Percentiles rank a stretch among this genome's conserved stretches.
Conservation (phyloP, 202 grass and related monocot genomes). For the Zoysia matrella region DNA sequence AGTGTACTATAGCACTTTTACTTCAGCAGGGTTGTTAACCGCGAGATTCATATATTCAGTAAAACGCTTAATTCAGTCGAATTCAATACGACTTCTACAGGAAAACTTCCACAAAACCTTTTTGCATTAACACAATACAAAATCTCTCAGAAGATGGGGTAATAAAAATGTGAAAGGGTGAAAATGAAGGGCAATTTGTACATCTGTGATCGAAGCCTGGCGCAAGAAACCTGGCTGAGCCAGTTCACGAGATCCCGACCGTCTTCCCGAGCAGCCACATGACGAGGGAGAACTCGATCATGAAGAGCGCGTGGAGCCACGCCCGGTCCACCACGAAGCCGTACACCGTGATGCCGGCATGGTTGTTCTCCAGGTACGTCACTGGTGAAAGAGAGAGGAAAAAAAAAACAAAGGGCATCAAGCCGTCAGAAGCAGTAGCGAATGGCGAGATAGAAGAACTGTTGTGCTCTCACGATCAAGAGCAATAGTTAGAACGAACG, state of each 20-base stretch:
- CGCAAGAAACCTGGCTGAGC: neutral
- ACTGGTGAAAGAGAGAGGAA: constrained; percentile 43
- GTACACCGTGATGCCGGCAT: constrained; percentile 81
- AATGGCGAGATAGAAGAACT: neutral
- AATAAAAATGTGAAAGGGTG: neutral
- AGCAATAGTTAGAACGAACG: neutral
- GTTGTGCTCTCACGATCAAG: neutral
- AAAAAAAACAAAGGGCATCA: neutral
- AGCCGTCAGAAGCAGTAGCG: neutral
- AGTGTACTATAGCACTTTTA: neutral
- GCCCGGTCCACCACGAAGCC: constrained; percentile 84
- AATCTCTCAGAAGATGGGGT: neutral
- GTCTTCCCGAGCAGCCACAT: constrained; percentile 96
- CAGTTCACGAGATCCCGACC: constrained; percentile 59
- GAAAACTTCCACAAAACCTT: neutral
- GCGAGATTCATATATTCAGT: neutral
- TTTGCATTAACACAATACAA: neutral
- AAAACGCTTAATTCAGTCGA: neutral
- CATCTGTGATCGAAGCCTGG: constrained; percentile 1
- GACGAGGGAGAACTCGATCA: constrained; percentile 88
- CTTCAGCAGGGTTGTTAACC: neutral
- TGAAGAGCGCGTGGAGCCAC: constrained; percentile 91
- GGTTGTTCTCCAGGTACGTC: constrained; percentile 97
- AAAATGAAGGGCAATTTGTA: neutral
- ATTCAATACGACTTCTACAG: neutral